A percentile compares a stretch with the other conserved stretches of the same genome.
These are phyloP conservation scores for Pleurotus ostreatus DNA, from an alignment of 768 basidiomycete species.

Conservation along the genomic window DNA sequence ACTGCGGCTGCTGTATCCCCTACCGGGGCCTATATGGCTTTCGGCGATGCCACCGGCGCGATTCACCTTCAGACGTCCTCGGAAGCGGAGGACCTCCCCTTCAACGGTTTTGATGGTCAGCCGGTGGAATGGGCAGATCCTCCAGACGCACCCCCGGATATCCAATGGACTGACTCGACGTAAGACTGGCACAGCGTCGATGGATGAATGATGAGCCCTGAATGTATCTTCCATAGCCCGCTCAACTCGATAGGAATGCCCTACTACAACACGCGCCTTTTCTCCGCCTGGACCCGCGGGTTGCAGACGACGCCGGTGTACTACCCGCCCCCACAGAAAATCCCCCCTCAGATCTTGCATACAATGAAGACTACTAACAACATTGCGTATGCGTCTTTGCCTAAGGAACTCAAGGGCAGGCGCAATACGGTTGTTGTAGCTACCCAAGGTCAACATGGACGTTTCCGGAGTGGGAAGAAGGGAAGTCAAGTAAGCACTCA, in stretches of 20 bases:
- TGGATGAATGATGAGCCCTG: no score
- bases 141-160: slow-evolving; percentile 60
- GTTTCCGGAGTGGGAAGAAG: slow-evolving; percentile 83
- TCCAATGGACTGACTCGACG: slow-evolving; percentile 84
- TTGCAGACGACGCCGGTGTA: slow-evolving; percentile 35
- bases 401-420: slow-evolving; percentile 78
- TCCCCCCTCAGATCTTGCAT: slow-evolving; percentile 73
- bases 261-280: slow-evolving; percentile 65
- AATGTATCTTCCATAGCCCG: slow-evolving; percentile 45
- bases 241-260: slow-evolving; percentile 89
- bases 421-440: slow-evolving; percentile 68
- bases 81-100: slow-evolving; percentile 62
- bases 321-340: slow-evolving; percentile 69
- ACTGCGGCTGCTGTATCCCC: slow-evolving; percentile 80
- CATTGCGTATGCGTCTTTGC: slow-evolving; percentile 84
- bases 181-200: slow-evolving; percentile 29
- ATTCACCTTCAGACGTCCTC: slow-evolving; percentile 80
- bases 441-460: slow-evolving; percentile 52
- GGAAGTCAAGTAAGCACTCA: slow-evolving; percentile 37
- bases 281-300: slow-evolving; percentile 65
- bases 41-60: slow-evolving; percentile 82
- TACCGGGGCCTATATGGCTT: slow-evolving; percentile 87
- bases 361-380: slow-evolving; percentile 87
- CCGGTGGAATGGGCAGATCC: slow-evolving; percentile 82
- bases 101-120: slow-evolving; percentile 89